Percentiles rank a stretch among this genome's conserved stretches.
Conservation (phyloP, 805 yeast genomes). For the Clavispora asparagi region DNA sequence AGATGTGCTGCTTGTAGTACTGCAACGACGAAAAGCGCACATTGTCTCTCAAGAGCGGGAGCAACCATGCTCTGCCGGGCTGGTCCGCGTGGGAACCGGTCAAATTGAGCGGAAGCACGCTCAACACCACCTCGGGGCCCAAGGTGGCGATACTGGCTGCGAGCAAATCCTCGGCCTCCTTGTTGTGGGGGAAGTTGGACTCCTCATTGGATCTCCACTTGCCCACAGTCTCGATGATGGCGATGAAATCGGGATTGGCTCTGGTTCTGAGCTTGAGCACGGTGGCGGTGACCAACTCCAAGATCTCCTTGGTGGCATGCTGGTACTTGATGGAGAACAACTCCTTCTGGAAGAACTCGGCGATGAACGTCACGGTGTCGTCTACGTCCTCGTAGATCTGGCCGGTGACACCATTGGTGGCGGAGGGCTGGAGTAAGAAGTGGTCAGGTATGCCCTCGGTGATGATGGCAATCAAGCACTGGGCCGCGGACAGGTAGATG, state of each 20-base stretch:
- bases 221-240: slow-evolving; percentile 69
- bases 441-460: slow-evolving; percentile 61
- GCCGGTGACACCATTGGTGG: slow-evolving; percentile 32
- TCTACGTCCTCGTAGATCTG: slow-evolving; percentile 55
- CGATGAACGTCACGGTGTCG: slow-evolving; percentile 45
- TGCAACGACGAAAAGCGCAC: slow-evolving; percentile 65
- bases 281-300: slow-evolving; percentile 60
- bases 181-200: slow-evolving; percentile 59
- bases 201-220: slow-evolving; percentile 79
- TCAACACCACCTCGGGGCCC: slow-evolving; percentile 82
- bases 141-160: slow-evolving; percentile 71
- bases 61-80: slow-evolving; percentile 93
- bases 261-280: slow-evolving; percentile 60
- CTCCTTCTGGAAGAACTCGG: slow-evolving; percentile 49
- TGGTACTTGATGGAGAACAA: slow-evolving; percentile 70
- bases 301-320: slow-evolving; percentile 67
- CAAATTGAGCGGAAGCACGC: slow-evolving; percentile 74
- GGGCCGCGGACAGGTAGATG: slow-evolving; percentile 73
- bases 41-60: slow-evolving; percentile 86
- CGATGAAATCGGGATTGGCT: slow-evolving; percentile 65
- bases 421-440: slow-evolving; percentile 48
- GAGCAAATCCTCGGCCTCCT: slow-evolving; percentile 75
- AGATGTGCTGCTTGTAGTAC: slow-evolving; percentile 55
- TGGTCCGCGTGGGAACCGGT: slow-evolving; percentile 40
- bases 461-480: slow-evolving; percentile 78